Base-by-base conservation (phyloP, 345 rosid species). In the Corymbia maculata region DNA sequence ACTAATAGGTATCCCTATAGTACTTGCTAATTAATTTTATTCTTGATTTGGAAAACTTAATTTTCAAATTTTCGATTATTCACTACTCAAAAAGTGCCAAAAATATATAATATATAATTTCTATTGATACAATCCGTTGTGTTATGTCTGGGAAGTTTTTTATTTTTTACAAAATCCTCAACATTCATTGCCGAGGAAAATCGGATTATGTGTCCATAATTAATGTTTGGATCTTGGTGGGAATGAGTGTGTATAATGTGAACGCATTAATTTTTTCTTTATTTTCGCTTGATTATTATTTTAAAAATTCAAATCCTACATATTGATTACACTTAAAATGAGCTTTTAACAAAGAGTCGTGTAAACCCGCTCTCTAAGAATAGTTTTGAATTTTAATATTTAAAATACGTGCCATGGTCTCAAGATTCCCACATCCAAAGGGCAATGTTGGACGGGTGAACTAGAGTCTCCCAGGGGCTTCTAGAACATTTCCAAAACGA, bases 91-190 rank as follows among this genome's bases (percentile, higher is more conserved):
- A 26, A 11, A 36, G 80, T 8, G 80, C 24, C 4, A 10, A 22
- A 70, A 9, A 70, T 16, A 36, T 17, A 70, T 17, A 5, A 70
- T 17, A 70, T 36, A 70, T 70, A 17, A 36, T 36, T 17, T 36
- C 7, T 36, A 36, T 36, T 4, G 4, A 36, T 36, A 36, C 42
- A 36, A 36, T 70, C 4, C 82, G 4, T 36, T 12, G 13, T 9
- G 82, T 36, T 2, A 70, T 17, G 0, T 13, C 17, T 10, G 6
- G 0, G 1, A 1, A 10, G 22, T 13, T 5, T 9, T 8, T 36
- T 36, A 36, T 22, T 16, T 70, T 70, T 11, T 47, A 9, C 2
- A 13, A 36, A 70, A 70, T 70, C 82, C 9, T 9, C 5, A 7
- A 36, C 13, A 36, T 70, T 70, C 47, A 36, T 5, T 36, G 24